These are phyloP conservation scores for Lasiodiplodia gonubiensis DNA, from an alignment of 2,329 filamentous ascomycete genomes.

Conservation along the genomic window DNA sequence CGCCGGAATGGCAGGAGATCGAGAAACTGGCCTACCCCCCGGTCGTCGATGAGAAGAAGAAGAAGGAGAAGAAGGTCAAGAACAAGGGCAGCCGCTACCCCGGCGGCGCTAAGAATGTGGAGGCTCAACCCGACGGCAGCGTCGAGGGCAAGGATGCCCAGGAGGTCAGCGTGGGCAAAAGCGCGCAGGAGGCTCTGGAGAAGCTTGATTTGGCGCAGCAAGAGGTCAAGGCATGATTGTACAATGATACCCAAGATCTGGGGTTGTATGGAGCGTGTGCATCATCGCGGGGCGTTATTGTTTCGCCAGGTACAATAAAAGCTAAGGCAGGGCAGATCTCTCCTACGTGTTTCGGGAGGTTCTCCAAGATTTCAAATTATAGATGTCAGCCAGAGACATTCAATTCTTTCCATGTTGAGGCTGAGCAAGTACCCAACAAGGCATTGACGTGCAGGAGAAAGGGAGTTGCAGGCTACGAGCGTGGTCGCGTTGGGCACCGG, in stretches of 20 bases:
- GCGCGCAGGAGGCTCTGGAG: constrained; percentile 43
- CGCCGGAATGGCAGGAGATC: constrained; percentile 79
- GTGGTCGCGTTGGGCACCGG: background rate
- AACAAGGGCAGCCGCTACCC: constrained; percentile 73
- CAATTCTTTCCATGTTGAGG: no score
- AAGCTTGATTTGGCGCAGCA: constrained; percentile 32
- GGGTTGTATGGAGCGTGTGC: background rate
- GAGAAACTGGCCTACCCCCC: constrained; percentile 82
- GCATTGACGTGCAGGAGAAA: background rate
- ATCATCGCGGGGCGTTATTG: constrained; percentile 7
- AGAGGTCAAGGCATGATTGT: constrained; percentile 28
- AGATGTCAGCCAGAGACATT: background rate
- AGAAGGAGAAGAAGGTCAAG: constrained; percentile 70
- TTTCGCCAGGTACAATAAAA: constrained; percentile 9
- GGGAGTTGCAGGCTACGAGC: background rate
- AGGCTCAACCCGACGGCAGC: constrained; percentile 53
- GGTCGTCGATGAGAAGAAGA: constrained; percentile 61
- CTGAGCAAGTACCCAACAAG: no score
- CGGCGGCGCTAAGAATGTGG: constrained; percentile 48
- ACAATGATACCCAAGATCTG: constrained; percentile 11
- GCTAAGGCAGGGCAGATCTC: constrained; percentile 6
- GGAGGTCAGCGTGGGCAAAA: constrained; percentile 48
- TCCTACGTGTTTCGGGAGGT: background rate
- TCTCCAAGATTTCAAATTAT: constrained; percentile 6
- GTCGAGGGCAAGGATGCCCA: constrained; percentile 51